These are phyloP conservation scores for Euphorbia lathyris DNA, from an alignment of 345 rosid genomes.

Conservation along the genomic window DNA sequence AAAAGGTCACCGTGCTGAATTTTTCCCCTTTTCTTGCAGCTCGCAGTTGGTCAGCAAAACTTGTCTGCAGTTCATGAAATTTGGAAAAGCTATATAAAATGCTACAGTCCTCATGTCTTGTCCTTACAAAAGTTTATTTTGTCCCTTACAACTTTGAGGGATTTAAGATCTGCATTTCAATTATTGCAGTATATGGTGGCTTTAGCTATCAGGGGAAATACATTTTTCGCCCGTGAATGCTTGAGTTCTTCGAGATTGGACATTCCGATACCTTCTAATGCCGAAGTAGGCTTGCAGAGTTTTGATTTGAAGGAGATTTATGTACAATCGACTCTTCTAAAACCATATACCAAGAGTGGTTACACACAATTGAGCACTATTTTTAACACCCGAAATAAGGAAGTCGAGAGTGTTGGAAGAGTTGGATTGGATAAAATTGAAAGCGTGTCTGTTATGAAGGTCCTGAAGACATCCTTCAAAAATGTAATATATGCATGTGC, in stretches of 20 bases:
- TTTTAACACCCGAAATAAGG: constrained; percentile 21
- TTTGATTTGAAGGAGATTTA: constrained; percentile 25
- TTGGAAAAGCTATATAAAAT: constrained; percentile 59
- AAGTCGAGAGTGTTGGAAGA: constrained; percentile 22
- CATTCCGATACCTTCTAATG: constrained; percentile 59
- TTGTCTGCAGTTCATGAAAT: constrained; percentile 53
- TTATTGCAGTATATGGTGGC: constrained; percentile 70
- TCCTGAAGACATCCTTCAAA: constrained; percentile 54
- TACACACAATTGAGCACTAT: constrained; percentile 18
- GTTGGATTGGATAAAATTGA: constrained; percentile 20
- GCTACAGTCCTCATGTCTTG: constrained; percentile 47
- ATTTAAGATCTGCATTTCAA: constrained; percentile 64
- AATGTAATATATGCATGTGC: constrained; percentile 68
- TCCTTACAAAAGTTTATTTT: constrained; percentile 52
- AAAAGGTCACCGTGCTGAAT: constrained; percentile 12
- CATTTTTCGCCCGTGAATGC: constrained; percentile 30
- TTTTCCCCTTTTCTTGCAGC: constrained; percentile 42
- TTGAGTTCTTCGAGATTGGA: constrained; percentile 49
- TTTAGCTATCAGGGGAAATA: constrained; percentile 38
- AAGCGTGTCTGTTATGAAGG: constrained; percentile 25
- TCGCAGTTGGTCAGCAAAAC: constrained; percentile 72
- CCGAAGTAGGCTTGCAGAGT: constrained; percentile 36
- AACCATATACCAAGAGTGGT: constrained; percentile 24
- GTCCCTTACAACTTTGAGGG: constrained; percentile 65
- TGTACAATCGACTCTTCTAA: constrained; percentile 22